phyloP scores from a whole-genome alignment of 352 stramenopile species.

The Phytopythium ostracodes region DNA sequence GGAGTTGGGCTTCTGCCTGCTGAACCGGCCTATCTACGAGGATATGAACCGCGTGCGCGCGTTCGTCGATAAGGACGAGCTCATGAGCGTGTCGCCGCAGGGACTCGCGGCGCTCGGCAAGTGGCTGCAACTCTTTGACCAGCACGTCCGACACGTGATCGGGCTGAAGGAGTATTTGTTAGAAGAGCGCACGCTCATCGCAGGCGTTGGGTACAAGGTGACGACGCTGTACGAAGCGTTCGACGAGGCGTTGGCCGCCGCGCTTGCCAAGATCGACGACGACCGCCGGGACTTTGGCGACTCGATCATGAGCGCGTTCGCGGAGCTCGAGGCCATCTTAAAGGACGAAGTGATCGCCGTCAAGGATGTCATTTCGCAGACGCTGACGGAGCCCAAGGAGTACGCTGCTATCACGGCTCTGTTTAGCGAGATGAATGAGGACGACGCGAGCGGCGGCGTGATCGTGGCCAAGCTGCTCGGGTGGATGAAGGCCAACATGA shows the following conservation, averaged over 20 bases:
- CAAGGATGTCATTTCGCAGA: conserved; percentile 45
- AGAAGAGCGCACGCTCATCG: conserved; percentile 54
- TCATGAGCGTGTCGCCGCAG: conserved; percentile 44
- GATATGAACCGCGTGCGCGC: conserved; percentile 48
- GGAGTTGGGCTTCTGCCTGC: conserved; percentile 39
- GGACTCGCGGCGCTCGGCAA: conserved; percentile 51
- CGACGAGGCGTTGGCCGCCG: conserved; percentile 38
- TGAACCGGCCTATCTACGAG: conserved; percentile 58
- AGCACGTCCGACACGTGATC: conserved; percentile 51
- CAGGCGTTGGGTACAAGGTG: conserved; percentile 52
- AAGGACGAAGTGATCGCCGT: conserved; percentile 48
- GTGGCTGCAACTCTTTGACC: conserved; percentile 59
- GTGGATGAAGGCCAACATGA: conserved; percentile 62
- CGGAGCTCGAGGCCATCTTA: conserved; percentile 50
- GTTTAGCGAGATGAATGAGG: conserved; percentile 52
- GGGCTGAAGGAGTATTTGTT: conserved; percentile 67
- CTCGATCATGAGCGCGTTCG: conserved; percentile 40
- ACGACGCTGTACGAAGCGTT: conserved; percentile 60
- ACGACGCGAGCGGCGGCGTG: conserved; percentile 42
- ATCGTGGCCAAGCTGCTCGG: conserved; percentile 60
- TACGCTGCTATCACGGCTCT: conserved; percentile 59
- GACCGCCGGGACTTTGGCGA: conserved; percentile 40
- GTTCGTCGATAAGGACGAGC: conserved; percentile 43
- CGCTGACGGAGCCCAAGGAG: conserved; percentile 45
- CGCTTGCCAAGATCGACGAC: conserved; percentile 47